Evolutionary conservation across 2,329 filamentous ascomycete species (phyloP), one percentile per base, ranked within the genome.

Genomic region (Microdochium bolleyi): DNA sequence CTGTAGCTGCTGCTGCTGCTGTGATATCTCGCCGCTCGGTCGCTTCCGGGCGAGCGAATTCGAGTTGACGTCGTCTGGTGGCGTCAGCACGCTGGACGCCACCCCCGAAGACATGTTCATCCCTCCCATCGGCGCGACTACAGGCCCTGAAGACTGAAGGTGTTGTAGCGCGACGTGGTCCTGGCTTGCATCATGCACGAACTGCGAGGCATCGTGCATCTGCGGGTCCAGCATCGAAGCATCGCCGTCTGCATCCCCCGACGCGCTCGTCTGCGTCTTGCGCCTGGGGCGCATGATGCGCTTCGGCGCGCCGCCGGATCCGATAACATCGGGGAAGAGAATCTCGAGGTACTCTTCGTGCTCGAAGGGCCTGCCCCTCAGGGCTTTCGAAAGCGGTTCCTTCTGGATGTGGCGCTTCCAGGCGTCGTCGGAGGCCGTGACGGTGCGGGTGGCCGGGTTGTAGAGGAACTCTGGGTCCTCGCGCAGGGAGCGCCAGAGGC

Each of bases 321-420:
- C 80, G 46, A 83, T 71, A 9, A 83, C 79, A 53, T 83, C 80
- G 27, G 79, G 78, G 54, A 82, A 83, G 10, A 83, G 67, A 22
- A 82, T 73, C 61, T 83, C 79, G 75, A 82, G 80, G 62, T 72
- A 83, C 37, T 81, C 75, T 61, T 83, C 79, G 60, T 83, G 78
- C 22, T 83, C 79, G 59, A 83, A 83, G 1, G 79, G 75, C 14
- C 80, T 72, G 30, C 79, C 78, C 52, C 78, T 74, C 4, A 83
- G 67, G 8, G 79, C 78, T 54, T 78, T 75, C 1, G 80, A 82
- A 22, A 82, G 68, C 1, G 80, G 79, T 59, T 83, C 80, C 67
- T 74, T 76, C 79, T 83, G 77, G 49, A 83, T 77, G 60, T 82
- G 80, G 49, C 73, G 69, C 57, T 67, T 67, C 80, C 80, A 83